Base-by-base conservation (phyloP, 2,329 filamentous ascomycete genomes). In the Penicillium sp. region DNA sequence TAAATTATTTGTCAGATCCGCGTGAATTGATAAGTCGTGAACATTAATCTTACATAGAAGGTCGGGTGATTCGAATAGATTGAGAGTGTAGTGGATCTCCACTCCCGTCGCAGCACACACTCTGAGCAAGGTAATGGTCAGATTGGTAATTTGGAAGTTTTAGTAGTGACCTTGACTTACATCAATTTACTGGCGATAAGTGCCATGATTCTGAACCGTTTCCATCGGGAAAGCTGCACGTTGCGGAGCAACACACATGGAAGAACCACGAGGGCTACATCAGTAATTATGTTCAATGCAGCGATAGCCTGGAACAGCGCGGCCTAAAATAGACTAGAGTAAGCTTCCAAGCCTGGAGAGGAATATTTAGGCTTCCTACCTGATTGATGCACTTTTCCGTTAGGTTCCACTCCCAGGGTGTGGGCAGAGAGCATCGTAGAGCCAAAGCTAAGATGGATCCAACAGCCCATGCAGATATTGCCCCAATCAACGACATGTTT, bases 381-480 rank as follows among this genome's bases (percentile, higher is more conserved):
- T 64, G 62, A 35, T 62, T 29, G 29, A 63, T 57, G 26, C 63
- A 66, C 24, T 61, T 39, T 4, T 43, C 44, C 3, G 56, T 37
- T 19, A 39, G 19, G 11, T 52, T 54, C 56, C 61, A 64, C 26
- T 48, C 49, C 63, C 63, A 66, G 0, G 63, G 63, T 29, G 58
- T 53, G 41, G 63, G 60, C 31, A 63, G 55, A 9, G 62, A 60
- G 45, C 63, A 66, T 24, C 60, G 56, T 4, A 62, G 43, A 21
- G 58, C 60, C 21, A 66, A 56, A 21, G 58, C 60, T 11, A 64
- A n/a, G 21, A 64, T 60, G 1, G 63, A 64, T 19, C 43, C 60
- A 26, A 64, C 13, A 6, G 62, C 53, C 63, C 63, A 66, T 16
- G 53, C 58, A 45, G 58, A 41, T 41, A 66, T 60, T 2, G 58